Evolutionary conservation across 2,329 filamentous ascomycete genomes (phyloP).

Genomic region (Acarospora socialis): DNA sequence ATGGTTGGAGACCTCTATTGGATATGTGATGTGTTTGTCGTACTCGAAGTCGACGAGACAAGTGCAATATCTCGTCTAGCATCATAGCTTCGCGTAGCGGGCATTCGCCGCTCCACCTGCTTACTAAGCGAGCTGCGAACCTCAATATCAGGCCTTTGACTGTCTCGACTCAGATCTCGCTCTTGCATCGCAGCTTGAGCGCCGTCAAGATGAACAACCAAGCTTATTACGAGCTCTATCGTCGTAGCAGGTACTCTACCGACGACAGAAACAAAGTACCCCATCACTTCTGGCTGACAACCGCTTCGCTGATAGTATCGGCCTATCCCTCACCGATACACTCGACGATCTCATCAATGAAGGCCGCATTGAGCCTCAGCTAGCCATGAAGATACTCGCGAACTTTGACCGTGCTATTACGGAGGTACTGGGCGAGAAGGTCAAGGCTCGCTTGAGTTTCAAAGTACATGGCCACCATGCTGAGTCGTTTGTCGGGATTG

Average conservation of each 20-base stretch:
- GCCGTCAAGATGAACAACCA: conserved; percentile 33
- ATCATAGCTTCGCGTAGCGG: too few relatives aligned
- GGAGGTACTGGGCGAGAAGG: conserved; percentile 79
- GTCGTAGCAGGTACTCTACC: conserved; percentile 73
- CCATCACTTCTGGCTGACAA: conserved; percentile 12
- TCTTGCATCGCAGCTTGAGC: too few relatives aligned
- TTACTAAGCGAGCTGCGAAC: too few relatives aligned
- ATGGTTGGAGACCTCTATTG: conserved; percentile 31
- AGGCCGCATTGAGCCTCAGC: conserved; percentile 88
- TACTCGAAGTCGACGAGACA: too few relatives aligned
- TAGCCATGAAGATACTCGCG: conserved; percentile 93
- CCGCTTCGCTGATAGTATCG: conserved; percentile 51
- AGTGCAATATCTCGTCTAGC: too few relatives aligned
- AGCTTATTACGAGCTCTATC: conserved; percentile 83
- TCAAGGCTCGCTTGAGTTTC: conserved; percentile 82
- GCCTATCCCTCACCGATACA: conserved; percentile 83
- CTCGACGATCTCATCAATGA: conserved; percentile 94
- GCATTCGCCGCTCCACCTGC: too few relatives aligned
- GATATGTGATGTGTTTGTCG: background rate
- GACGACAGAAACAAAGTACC: conserved; percentile 7
- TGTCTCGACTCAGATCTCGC: too few relatives aligned
- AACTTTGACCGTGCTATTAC: conserved; percentile 93
- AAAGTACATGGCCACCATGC: conserved; percentile 48
- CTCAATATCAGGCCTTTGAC: too few relatives aligned
- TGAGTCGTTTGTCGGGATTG: background rate